A percentile compares a stretch with the other conserved stretches of the same genome.
Evolutionary conservation across 2,329 filamentous ascomycete species (phyloP).

Genomic region (Talaromyces sp.): DNA sequence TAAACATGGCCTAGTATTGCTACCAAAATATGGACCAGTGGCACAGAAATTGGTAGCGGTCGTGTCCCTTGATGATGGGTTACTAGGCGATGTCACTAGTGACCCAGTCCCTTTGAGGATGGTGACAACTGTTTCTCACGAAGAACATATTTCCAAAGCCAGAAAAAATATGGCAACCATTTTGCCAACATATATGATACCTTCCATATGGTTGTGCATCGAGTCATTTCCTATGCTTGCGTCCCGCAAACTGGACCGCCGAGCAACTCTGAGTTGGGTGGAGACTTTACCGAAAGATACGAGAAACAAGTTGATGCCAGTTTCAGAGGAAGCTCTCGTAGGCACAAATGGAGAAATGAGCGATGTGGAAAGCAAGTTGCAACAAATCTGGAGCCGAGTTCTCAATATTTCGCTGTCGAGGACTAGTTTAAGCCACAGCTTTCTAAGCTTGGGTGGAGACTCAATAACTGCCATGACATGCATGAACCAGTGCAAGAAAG

Average conservation of each 20-base stretch:
- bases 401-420: slow-evolving; percentile 32
- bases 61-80: background rate
- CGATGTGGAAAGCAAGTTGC: slow-evolving; percentile 26
- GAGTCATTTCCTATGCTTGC: slow-evolving; percentile 8
- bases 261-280: slow-evolving; percentile 5
- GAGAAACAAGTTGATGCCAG: slow-evolving; percentile 33
- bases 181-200: slow-evolving; percentile 12
- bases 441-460: slow-evolving; percentile 45
- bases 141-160: slow-evolving; percentile 13
- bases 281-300: slow-evolving; percentile 20
- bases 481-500: slow-evolving; percentile 43
- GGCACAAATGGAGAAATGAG: slow-evolving; percentile 16
- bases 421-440: slow-evolving; percentile 33
- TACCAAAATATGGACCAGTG: slow-evolving; percentile 28
- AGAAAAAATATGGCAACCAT: background rate
- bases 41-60: slow-evolving; percentile 10
- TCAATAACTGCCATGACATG: slow-evolving; percentile 50
- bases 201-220: slow-evolving; percentile 10
- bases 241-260: slow-evolving; percentile 11
- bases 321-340: slow-evolving; percentile 18
- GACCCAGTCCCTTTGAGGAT: slow-evolving; percentile 1
- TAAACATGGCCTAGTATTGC: slow-evolving; percentile 32
- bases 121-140: background rate
- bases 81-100: background rate
- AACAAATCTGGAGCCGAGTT: slow-evolving; percentile 34